Evolutionary conservation across 371 early-diverging fungal genomes (phyloP), one percentile per base, ranked within the genome.

Genomic region (Blakeslea trispora): DNA sequence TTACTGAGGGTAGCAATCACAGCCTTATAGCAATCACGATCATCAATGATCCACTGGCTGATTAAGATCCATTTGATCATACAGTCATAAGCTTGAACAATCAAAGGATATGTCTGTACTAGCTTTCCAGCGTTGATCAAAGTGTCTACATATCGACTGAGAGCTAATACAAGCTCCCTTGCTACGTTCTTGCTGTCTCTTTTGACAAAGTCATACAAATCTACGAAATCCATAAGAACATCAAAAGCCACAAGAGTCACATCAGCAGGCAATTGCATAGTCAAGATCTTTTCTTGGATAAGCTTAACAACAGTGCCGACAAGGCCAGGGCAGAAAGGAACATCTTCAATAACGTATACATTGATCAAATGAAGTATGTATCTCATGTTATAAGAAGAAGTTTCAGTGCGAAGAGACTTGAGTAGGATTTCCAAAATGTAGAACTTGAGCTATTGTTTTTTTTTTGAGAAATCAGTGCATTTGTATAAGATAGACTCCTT

Each of bases 331-430:
- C 89, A 87, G 45, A 87, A 88, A 0, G 84, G 79, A 6, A 85
- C 88, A 68, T 92, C 91, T 57, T 92, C 90, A 34, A 83, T 76
- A 0, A 85, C 86, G 62, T 88, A 91, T n/a, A 85, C 86, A 42
- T 83, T 78, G 45, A 90, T 81, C 9, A 91, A 61, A 63, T 89
- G 86, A 6, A 91, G 70, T 15, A 88, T 55, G 45, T 84, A 85
- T 42, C 88, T 77, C 64, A 84, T 69, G 57, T 92, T 92, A 56
- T 78, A 77, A 1, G 89, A 79, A 0, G 80, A 81, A 0, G 79
- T 78, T 53, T 92, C 92, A 3, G 86, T 82, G 21, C 79, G 72
- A 15, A 91, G 69, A 3, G 90, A 86, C 45, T 71, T 81, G 11
- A 89, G 59, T 1, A 92, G 73, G 46, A 90, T 66, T 53, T 89